phyloP scores from a whole-genome alignment of 768 basidiomycete genomes.

The Suillus luteus region DNA sequence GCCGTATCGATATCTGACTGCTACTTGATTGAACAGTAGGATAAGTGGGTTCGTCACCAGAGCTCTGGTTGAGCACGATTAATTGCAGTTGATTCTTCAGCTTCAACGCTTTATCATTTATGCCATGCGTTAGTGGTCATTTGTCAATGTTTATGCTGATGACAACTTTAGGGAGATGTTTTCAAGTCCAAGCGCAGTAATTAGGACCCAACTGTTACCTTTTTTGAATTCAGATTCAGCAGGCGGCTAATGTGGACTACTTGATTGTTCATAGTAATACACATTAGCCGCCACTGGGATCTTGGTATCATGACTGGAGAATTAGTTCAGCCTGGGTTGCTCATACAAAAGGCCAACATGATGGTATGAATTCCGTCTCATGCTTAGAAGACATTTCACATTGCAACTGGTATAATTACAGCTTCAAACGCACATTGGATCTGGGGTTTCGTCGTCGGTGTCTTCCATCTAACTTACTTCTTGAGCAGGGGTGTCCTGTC shows the following conservation, averaged over 20 bases:
- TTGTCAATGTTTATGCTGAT: no score
- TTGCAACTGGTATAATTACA: neutral
- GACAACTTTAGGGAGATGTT: neutral
- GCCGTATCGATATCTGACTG: neutral
- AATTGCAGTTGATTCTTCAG: neutral
- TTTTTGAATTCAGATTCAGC: neutral
- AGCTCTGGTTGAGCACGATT: neutral
- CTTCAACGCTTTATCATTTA: no score
- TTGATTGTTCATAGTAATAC: no score
- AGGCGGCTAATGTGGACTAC: neutral
- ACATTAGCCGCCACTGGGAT: neutral
- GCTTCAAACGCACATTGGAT: neutral
- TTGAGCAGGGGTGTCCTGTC: no score
- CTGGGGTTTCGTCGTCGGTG: neutral
- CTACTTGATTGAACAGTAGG: neutral
- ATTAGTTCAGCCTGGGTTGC: neutral
- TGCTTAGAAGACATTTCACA: neutral
- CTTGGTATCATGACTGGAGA: neutral
- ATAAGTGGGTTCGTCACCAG: neutral
- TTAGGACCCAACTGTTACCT: neutral
- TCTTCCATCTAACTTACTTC: neutral
- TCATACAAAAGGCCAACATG: neutral
- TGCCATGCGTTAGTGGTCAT: neutral
- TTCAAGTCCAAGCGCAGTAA: neutral
- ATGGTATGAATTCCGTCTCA: neutral